Conservation (phyloP, 257 asterid genomes). For the Solanum dulcamara region DNA sequence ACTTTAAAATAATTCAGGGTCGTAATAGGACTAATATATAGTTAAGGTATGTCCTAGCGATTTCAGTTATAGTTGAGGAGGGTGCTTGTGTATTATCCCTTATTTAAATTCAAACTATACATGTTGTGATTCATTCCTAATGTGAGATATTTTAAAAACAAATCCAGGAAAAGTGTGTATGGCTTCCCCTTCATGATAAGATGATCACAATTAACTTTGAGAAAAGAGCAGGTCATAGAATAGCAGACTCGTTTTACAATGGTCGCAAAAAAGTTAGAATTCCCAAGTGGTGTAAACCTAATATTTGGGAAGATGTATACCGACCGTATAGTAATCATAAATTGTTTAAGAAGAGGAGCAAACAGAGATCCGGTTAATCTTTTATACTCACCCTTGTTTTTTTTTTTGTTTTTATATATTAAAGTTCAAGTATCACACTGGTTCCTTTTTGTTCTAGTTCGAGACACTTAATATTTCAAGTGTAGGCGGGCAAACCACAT, state of each 20-base stretch:
- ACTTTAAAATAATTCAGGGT: no score
- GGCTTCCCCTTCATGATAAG: background rate
- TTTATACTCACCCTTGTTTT: no score
- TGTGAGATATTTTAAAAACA: background rate
- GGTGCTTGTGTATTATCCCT: no score
- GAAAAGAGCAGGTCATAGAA: background rate
- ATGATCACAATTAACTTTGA: no score
- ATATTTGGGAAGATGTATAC: background rate
- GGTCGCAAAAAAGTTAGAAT: background rate
- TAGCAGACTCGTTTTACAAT: background rate
- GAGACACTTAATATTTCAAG: background rate
- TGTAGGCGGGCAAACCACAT: background rate
- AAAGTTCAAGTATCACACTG: background rate
- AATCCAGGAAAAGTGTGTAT: background rate
- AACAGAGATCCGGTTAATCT: background rate
- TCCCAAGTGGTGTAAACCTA: background rate
- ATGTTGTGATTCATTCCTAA: background rate
- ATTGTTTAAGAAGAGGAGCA: background rate
- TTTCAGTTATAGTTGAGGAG: no score
- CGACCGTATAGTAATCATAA: background rate
- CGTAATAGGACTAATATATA: no score
- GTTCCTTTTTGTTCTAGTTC: background rate
- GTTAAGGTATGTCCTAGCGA: no score
- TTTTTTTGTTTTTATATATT: no score
- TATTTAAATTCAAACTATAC: background rate